These are phyloP conservation scores for Hypoxylon sp. DNA, from an alignment of 2,329 filamentous ascomycete genomes.

Conservation along the genomic window DNA sequence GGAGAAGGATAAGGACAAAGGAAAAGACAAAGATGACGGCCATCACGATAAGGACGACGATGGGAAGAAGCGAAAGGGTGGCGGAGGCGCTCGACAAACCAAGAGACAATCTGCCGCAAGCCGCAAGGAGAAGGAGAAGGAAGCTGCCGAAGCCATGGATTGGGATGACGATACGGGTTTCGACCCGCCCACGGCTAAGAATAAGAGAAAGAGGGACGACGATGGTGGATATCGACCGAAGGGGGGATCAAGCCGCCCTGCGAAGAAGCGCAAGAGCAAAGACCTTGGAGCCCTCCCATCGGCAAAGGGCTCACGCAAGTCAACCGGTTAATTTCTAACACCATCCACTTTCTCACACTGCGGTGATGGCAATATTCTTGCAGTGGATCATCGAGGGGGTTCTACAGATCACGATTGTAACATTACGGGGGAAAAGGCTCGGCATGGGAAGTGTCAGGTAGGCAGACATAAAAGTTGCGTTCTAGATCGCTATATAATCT, in stretches of 20 bases:
- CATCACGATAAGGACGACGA: conserved; percentile 48
- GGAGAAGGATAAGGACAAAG: conserved; percentile 52
- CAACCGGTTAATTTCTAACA: conserved; percentile 3
- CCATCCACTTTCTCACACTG: background rate
- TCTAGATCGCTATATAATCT: too few relatives aligned
- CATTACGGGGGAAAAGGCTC: too few relatives aligned
- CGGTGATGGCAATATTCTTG: background rate
- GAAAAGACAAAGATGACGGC: conserved; percentile 53
- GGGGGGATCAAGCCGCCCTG: conserved; percentile 60
- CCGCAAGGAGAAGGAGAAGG: conserved; percentile 52
- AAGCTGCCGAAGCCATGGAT: conserved; percentile 50
- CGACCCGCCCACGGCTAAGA: conserved; percentile 52
- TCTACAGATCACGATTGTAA: too few relatives aligned
- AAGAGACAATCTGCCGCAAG: conserved; percentile 52
- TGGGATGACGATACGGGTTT: conserved; percentile 50
- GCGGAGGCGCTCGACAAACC: conserved; percentile 42
- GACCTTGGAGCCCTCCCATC: conserved; percentile 35
- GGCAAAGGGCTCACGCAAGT: conserved; percentile 40
- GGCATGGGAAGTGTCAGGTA: too few relatives aligned
- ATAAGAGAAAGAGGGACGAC: conserved; percentile 66
- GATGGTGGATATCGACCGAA: conserved; percentile 68
- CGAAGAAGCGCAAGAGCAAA: conserved; percentile 68
- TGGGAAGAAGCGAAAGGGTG: conserved; percentile 48
- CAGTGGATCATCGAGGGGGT: conserved; percentile 11
- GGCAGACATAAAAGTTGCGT: too few relatives aligned